phyloP scores from a whole-genome alignment of 768 basidiomycete species.

The Mycena kentingensis region DNA sequence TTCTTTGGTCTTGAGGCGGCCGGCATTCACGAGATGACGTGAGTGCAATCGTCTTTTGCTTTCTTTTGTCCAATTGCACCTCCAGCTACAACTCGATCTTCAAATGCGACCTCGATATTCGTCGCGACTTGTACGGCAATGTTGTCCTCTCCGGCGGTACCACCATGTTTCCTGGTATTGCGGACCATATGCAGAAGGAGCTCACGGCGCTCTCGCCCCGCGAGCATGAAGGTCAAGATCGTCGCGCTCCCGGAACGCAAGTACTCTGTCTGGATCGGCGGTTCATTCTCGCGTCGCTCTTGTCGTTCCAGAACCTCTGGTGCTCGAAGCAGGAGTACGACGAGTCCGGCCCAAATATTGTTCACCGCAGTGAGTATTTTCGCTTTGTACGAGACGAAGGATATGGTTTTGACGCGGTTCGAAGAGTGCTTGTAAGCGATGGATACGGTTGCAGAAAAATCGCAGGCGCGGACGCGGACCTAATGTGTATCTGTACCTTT shows the following conservation, averaged over 20 bases:
- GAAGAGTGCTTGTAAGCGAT: too few species aligned
- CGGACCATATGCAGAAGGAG: constrained; percentile 65
- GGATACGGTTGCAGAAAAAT: too few species aligned
- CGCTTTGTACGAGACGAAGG: too few species aligned
- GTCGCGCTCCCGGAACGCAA: constrained; percentile 66
- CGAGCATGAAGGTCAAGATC: constrained; percentile 62
- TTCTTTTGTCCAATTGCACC: constrained; percentile 22
- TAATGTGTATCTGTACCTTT: too few species aligned
- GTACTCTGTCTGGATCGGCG: too few species aligned
- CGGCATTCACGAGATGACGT: constrained; percentile 59
- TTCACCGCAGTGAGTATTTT: constrained; percentile 36
- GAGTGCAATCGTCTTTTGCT: not conserved
- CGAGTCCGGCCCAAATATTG: constrained; percentile 47
- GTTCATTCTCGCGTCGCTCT: not conserved
- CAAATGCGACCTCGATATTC: constrained; percentile 37
- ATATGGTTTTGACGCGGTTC: too few species aligned
- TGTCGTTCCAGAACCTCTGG: not conserved
- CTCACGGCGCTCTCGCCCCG: constrained; percentile 61
- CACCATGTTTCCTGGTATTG: not conserved
- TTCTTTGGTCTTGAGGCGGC: constrained; percentile 49
- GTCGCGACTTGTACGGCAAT: too few species aligned
- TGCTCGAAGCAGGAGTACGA: constrained; percentile 38
- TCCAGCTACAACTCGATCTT: constrained; percentile 59
- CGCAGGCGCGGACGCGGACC: too few species aligned
- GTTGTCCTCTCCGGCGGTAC: too few species aligned